Evolutionary conservation across 2,329 filamentous ascomycete species (phyloP).

Genomic region (Hymenoscyphus repandus): DNA sequence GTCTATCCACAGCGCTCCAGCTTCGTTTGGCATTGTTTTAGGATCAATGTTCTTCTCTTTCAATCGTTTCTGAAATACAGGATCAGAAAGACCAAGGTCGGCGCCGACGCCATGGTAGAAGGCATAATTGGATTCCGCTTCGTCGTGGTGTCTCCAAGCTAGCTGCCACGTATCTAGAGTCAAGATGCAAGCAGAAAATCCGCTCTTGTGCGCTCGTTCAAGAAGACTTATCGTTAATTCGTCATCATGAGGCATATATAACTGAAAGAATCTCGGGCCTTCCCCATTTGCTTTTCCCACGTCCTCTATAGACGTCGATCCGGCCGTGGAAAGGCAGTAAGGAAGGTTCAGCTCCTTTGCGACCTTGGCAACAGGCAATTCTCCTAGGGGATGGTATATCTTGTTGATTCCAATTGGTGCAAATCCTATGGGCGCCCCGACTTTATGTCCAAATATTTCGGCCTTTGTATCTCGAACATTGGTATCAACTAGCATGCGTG

Average conservation of each 20-base stretch:
- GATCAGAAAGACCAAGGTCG: conserved; percentile 60
- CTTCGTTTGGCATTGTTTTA: conserved; percentile 42
- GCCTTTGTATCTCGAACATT: conserved; percentile 52
- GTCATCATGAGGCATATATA: conserved; percentile 67
- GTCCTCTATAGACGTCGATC: conserved; percentile 58
- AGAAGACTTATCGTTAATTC: conserved; percentile 61
- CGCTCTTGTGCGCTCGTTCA: conserved; percentile 52
- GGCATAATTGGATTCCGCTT: conserved; percentile 57
- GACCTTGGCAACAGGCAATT: conserved; percentile 58
- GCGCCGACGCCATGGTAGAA: conserved; percentile 56
- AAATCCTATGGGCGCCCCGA: conserved; percentile 51
- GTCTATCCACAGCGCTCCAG: conserved; percentile 47
- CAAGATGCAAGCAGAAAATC: conserved; percentile 62
- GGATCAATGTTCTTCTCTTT: conserved; percentile 42
- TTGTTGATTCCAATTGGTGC: conserved; percentile 66
- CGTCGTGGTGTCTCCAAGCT: conserved; percentile 63
- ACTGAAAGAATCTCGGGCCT: conserved; percentile 63
- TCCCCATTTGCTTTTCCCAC: conserved; percentile 53
- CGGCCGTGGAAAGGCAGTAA: conserved; percentile 63
- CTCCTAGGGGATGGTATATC: conserved; percentile 61
- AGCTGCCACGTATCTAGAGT: conserved; percentile 68
- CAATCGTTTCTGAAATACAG: conserved; percentile 56
- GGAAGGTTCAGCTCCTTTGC: conserved; percentile 57
- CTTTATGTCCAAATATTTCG: conserved; percentile 54
- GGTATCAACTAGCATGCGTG: conserved; percentile 56